phyloP scores from a whole-genome alignment of 2,329 filamentous ascomycete genomes.

The Sporothrix dimorphospora region DNA sequence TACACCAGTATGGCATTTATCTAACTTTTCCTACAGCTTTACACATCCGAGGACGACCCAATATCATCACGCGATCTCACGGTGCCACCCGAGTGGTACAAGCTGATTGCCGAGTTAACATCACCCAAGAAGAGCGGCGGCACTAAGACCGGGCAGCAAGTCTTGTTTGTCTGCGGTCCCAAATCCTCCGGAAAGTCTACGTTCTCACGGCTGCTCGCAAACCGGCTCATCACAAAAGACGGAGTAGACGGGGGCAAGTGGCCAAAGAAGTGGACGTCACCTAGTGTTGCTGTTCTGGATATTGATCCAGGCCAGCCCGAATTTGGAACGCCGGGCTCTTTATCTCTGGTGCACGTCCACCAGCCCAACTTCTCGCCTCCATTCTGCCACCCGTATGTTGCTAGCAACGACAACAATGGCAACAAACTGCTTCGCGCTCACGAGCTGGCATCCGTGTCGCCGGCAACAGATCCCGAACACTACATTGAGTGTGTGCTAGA shows the following conservation, averaged over 20 bases:
- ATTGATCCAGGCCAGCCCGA: constrained; percentile 79
- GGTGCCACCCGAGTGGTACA: constrained; percentile 64
- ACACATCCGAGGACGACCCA: constrained; percentile 50
- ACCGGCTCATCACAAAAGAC: constrained; percentile 63
- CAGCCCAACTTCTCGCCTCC: constrained; percentile 66
- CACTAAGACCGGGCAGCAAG: constrained; percentile 38
- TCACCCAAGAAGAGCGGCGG: constrained; percentile 38
- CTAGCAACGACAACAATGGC: constrained; percentile 38
- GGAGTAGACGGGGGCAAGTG: constrained; percentile 13
- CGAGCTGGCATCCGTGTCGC: constrained; percentile 65
- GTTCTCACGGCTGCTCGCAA: constrained; percentile 67
- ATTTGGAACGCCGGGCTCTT: constrained; percentile 68
- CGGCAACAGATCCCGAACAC: constrained; percentile 67
- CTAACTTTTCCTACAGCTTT: constrained; percentile 48
- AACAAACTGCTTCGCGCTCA: constrained; percentile 61
- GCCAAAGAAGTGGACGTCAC: constrained; percentile 36
- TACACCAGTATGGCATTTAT: not conserved
- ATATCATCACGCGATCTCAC: constrained; percentile 56
- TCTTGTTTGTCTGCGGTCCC: constrained; percentile 66
- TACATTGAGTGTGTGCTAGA: constrained; percentile 68
- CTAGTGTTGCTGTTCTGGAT: constrained; percentile 65
- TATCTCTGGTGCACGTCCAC: constrained; percentile 67
- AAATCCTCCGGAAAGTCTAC: constrained; percentile 78
- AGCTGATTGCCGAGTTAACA: constrained; percentile 54
- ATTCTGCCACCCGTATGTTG: constrained; percentile 60